Conservation (phyloP, 1,284 basidiomycete genomes). For the Ustilago curta region DNA sequence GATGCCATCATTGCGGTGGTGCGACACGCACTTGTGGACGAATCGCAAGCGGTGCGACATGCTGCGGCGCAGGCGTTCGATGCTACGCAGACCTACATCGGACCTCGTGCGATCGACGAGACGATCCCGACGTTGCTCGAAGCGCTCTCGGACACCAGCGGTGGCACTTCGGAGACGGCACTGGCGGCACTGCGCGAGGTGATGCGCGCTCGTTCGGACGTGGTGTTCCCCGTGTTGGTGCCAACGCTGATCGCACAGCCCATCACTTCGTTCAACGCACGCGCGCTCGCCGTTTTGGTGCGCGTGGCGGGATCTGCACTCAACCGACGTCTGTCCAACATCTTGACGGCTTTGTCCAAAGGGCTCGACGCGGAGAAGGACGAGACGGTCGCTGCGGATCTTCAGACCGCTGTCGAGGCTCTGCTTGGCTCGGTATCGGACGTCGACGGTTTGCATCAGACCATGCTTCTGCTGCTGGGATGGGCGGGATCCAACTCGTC, state of each 20-base stretch:
- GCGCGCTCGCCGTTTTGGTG: slow-evolving; percentile 88
- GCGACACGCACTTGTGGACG: slow-evolving; percentile 86
- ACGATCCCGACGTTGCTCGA: slow-evolving; percentile 95
- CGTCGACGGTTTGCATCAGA: slow-evolving; percentile 65
- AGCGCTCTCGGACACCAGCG: slow-evolving; percentile 74
- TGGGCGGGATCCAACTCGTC: slow-evolving; percentile 60
- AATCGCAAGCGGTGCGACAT: slow-evolving; percentile 84
- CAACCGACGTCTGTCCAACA: slow-evolving; percentile 71
- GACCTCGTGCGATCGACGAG: slow-evolving; percentile 91
- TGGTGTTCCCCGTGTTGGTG: slow-evolving; percentile 97
- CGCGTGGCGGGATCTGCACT: slow-evolving; percentile 91
- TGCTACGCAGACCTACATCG: slow-evolving; percentile 87
- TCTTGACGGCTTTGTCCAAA: slow-evolving; percentile 64
- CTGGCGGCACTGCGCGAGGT: slow-evolving; percentile 89
- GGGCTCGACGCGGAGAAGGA: slow-evolving; percentile 60
- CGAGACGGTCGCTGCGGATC: slow-evolving; percentile 40
- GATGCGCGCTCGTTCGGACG: slow-evolving; percentile 70
- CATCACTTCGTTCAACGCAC: slow-evolving; percentile 95
- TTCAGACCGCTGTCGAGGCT: slow-evolving; percentile 53
- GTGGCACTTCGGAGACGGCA: slow-evolving; percentile 91
- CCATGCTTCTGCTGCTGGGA: slow-evolving; percentile 66
- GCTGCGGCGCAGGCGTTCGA: slow-evolving; percentile 96
- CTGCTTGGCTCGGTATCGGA: slow-evolving; percentile 58
- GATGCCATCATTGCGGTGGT: slow-evolving; percentile 83
- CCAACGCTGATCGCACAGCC: slow-evolving; percentile 90